Base-by-base conservation (phyloP, 371 early-diverging fungal species). In the Apophysomyces elegans region DNA sequence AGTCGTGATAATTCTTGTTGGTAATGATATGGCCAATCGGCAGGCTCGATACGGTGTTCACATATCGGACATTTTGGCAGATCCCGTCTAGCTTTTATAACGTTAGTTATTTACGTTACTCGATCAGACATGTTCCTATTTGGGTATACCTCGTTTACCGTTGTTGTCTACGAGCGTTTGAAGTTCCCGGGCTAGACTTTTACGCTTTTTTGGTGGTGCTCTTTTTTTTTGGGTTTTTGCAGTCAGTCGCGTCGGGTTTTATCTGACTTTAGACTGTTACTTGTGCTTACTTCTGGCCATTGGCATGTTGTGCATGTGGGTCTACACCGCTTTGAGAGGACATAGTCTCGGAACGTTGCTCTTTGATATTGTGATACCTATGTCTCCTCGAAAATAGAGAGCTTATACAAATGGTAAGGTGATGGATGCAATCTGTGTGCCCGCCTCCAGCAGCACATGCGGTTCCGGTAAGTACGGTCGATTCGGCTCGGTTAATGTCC, bases 31-130 rank as follows among this genome's bases (percentile, higher is more conserved):
- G 72, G 70, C 76, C 83, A 86, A 38, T 87, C 77, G 4, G 64
- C 65, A 11, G 77, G 80, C 6, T 81, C 75, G 14, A 87, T 81
- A 35, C 78, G 77, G 32, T 81, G 78, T 62, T 79, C 75, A 61
- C 88, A 87, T 41, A 87, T 75, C 7, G 88, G 86, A 65, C 88
- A 87, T 71, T 85, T 84, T 26, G 84, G 76, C 35, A 66, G 62
- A 62, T 77, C 77, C 16, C 75, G 72, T 59, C 67, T 70, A 18
- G 80, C 84, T 83, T 62, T 12, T 37, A 21, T 37, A 37, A 45
- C 43, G n/a, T 58, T 16, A 58, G 43, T 36, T 4, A 39, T 16
- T 0, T 36, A 38, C 0, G 62, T 9, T 7, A 12, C 2, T n/a
- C 14, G 9, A 7, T n/a, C 32, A 26, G 32, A 26, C 3, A 26